These are phyloP conservation scores for Prinsepia uniflora DNA, from an alignment of 306 rosid species.

Conservation along the genomic window DNA sequence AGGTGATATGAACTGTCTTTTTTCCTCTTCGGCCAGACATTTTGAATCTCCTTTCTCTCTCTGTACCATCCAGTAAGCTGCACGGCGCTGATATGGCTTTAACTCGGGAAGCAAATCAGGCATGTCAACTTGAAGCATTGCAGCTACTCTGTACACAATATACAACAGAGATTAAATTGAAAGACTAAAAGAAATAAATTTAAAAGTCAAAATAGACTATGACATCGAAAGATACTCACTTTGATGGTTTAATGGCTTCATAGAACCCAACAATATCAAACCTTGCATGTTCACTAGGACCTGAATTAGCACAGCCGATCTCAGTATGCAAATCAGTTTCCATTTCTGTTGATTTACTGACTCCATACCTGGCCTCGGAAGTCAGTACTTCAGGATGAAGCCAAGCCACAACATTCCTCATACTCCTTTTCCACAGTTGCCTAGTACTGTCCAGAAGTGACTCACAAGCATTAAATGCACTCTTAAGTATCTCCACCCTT, in stretches of 20 bases:
- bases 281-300: conserved; percentile 35
- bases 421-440: conserved; percentile 83
- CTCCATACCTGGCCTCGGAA: conserved; percentile 68
- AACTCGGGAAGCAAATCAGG: conserved; percentile 79
- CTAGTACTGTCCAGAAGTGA: conserved; percentile 70
- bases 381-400: conserved; percentile 77
- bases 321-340: conserved; percentile 43
- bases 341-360: conserved; percentile 38
- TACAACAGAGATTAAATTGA: conserved; percentile 25
- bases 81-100: conserved; percentile 91
- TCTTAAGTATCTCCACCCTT: conserved; percentile 67
- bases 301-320: conserved; percentile 30
- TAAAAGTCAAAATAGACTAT: background rate
- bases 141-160: conserved; percentile 54
- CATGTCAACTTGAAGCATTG: conserved; percentile 69
- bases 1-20: conserved; percentile 55
- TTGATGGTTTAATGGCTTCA: conserved; percentile 91
- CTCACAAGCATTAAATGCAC: conserved; percentile 68
- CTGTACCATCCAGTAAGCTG: conserved; percentile 93
- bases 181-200: conserved; percentile 5
- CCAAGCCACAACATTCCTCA: conserved; percentile 86
- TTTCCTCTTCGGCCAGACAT: conserved; percentile 43
- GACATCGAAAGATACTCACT: conserved; percentile 51
- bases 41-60: conserved; percentile 56
- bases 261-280: conserved; percentile 76